Conservation (phyloP, 768 basidiomycete species). For the Cantharellus anzutake region DNA sequence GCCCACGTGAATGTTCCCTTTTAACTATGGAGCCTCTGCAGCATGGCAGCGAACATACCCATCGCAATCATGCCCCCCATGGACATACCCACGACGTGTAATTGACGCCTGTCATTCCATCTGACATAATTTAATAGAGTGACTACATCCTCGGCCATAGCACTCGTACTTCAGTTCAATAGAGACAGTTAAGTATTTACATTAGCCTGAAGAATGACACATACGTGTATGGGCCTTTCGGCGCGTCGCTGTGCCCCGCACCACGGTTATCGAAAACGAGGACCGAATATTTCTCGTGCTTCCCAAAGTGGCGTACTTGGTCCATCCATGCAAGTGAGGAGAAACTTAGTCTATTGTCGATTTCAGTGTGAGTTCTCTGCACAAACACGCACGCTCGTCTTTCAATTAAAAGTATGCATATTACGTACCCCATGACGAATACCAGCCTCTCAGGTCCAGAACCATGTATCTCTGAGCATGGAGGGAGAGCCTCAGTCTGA, state of each 20-base stretch:
- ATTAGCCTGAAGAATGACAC: constrained; percentile 12
- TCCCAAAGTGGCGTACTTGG: constrained; percentile 47
- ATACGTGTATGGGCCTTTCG: constrained; percentile 60
- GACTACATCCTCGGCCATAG: constrained; percentile 60
- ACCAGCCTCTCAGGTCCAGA: constrained; percentile 41
- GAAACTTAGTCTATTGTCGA: constrained; percentile 26
- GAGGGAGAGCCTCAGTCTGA: background rate
- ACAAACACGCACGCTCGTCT: background rate
- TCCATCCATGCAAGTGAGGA: constrained; percentile 41
- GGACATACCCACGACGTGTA: constrained; percentile 59
- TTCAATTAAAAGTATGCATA: too few species aligned
- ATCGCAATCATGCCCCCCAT: constrained; percentile 77
- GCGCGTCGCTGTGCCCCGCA: constrained; percentile 53
- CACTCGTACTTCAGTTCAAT: constrained; percentile 31
- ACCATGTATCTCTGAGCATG: constrained; percentile 42
- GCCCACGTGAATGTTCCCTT: too few species aligned
- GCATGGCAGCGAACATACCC: constrained; percentile 22
- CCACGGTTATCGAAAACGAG: constrained; percentile 77
- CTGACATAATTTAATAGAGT: constrained; percentile 48
- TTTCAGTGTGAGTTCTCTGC: constrained; percentile 3
- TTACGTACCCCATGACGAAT: constrained; percentile 49
- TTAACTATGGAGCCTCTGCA: background rate
- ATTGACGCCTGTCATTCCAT: constrained; percentile 40
- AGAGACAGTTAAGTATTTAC: too few species aligned
- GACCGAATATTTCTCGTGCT: constrained; percentile 32